phyloP scores from a whole-genome alignment of 345 rosid genomes.

The Salix arbutifolia region DNA sequence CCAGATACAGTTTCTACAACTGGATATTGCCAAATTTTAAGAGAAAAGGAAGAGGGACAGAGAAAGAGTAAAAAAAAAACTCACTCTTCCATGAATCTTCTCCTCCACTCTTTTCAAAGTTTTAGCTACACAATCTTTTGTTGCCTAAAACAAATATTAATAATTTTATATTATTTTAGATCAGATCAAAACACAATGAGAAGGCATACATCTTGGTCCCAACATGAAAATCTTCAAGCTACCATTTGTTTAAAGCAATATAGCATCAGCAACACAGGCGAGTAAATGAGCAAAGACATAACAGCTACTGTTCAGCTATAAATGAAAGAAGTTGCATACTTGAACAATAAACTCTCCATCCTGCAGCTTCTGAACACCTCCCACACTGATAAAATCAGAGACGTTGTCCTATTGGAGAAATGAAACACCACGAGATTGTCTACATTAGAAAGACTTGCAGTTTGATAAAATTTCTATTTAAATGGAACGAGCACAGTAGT shows the following conservation, averaged over 20 bases:
- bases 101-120: constrained; percentile 95
- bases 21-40: not conserved
- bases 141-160: constrained; percentile 55
- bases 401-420: constrained; percentile 73
- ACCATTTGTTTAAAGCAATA: not conserved
- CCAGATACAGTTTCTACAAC: not conserved
- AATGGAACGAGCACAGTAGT: not conserved
- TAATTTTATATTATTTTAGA: not conserved
- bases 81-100: constrained; percentile 90
- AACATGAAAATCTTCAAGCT: not conserved
- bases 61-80: constrained; percentile 24
- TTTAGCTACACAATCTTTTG: constrained; percentile 96
- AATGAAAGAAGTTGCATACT: constrained; percentile 39
- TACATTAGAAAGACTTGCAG: not conserved
- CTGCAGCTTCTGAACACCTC: constrained; percentile 92
- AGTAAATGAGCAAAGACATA: not conserved
- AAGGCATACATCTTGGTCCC: constrained; percentile 9
- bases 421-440: constrained; percentile 19
- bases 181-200: constrained; percentile 14
- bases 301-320: constrained; percentile 5
- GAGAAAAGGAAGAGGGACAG: not conserved
- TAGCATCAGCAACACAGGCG: not conserved
- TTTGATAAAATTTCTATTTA: constrained; percentile 12
- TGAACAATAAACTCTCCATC: constrained; percentile 97
- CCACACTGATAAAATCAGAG: constrained; percentile 90